Evolutionary conservation across 139 green algal species (phyloP), one percentile per base, ranked within the genome.

Genomic region (Astrephomene gubernaculifera): DNA sequence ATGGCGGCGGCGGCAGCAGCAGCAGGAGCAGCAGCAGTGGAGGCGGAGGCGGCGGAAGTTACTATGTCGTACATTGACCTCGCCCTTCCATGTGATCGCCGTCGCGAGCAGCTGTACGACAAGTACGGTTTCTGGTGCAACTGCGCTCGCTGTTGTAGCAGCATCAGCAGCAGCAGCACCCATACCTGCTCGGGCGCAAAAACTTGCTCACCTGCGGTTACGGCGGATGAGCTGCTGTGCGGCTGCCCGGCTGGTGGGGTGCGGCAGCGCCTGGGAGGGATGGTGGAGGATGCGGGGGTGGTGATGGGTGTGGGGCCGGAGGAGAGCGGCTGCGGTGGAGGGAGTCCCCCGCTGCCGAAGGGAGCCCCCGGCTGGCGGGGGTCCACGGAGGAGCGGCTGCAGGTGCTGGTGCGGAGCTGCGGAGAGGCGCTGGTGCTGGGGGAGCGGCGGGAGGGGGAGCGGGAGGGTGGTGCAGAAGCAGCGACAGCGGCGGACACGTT

Each of bases 81-180:
- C 39, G 45, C 69, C 19, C 39, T 57, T 64, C 52, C 75, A 53
- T 24, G 33, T 10, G 7, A 2, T 17, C 36, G 36, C 35, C 84
- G 84, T 5, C 52, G 41, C 4, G 25, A 0, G 35, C 27, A 64
- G 38, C 74, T 88, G 39, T 39, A 22, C 1, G 53, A 57, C 29
- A 72, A 71, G 67, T 88, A 85, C 74, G 68, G 84, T 52, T 88
- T 88, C 49, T 6, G 6, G 4, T 88, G 84, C 74, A 0, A 14
- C n/a, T 88, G 84, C 64, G 65, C 41, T 10, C 84, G 84, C 41
- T 88, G 84, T 74, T 3, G 4, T 17, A 45, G 49, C 44, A 43
- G 53, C 73, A 44, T 22, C 44, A 79, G 29, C 43, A 14, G 44
- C 35, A 21, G 70, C 70, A 10, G 39, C 43, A 12, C n/a, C n/a